Conservation (phyloP, 2,329 filamentous ascomycete genomes). For the Diaporthe nobilis region DNA sequence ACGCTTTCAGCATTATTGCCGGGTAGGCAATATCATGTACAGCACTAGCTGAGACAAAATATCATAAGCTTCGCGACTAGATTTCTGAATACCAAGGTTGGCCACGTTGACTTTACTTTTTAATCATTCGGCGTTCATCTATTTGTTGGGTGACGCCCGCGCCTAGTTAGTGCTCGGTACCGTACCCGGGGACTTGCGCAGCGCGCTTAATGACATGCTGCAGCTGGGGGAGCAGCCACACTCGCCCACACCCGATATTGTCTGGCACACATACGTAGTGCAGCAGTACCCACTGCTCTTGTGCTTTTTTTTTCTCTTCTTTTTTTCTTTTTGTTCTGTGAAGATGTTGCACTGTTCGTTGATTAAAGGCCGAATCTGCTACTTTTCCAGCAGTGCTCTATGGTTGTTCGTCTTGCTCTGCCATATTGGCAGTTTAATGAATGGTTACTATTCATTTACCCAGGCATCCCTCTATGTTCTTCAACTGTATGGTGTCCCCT, state of each 20-base stretch:
- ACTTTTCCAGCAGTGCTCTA: neutral
- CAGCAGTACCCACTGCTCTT: neutral
- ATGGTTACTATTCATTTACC: no score
- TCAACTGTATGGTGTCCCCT: no score
- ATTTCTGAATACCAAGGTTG: neutral
- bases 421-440: neutral
- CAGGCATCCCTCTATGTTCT: neutral
- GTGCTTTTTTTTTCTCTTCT: neutral
- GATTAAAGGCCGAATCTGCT: neutral
- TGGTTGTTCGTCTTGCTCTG: neutral
- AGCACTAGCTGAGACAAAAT: neutral
- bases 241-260: no score
- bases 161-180: neutral
- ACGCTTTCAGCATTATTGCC: neutral
- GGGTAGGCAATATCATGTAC: neutral
- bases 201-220: neutral
- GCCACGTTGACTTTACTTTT: neutral
- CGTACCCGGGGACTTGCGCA: neutral
- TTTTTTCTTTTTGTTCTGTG: neutral
- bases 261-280: neutral
- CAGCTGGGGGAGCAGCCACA: neutral
- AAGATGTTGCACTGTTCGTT: neutral
- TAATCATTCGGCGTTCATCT: slow-evolving; percentile 1
- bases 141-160: neutral
- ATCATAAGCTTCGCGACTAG: neutral